These are phyloP conservation scores for Pestalotiopsis sp. DNA, from an alignment of 2,329 filamentous ascomycete species.

Conservation along the genomic window DNA sequence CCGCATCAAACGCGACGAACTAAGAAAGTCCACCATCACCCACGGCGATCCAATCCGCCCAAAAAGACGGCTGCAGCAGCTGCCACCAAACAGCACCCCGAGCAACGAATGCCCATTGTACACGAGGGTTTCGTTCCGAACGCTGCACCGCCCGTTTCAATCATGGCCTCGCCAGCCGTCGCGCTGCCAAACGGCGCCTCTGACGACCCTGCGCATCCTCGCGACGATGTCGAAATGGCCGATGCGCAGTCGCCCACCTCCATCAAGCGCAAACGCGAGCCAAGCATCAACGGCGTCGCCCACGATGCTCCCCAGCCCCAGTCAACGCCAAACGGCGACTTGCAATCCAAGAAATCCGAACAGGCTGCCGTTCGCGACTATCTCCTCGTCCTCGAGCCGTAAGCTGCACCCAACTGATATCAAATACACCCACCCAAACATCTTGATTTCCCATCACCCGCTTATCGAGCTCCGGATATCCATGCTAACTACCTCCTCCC, in stretches of 20 bases:
- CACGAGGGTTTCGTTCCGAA: background rate
- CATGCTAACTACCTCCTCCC: constrained; percentile 6
- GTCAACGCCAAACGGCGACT: constrained; percentile 22
- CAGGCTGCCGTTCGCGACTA: constrained; percentile 27
- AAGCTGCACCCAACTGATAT: constrained; percentile 11
- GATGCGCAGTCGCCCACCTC: background rate
- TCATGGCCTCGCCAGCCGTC: constrained; percentile 34
- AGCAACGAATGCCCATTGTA: background rate
- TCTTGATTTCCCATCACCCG: background rate
- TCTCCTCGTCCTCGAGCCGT: constrained; percentile 32
- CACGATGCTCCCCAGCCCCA: constrained; percentile 19
- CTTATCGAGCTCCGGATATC: background rate
- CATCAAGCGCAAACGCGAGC: constrained; percentile 36
- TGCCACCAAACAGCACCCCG: background rate
- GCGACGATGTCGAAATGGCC: constrained; percentile 21
- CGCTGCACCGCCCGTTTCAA: constrained; percentile 4
- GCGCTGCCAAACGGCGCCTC: constrained; percentile 30
- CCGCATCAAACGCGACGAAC: constrained; percentile 12
- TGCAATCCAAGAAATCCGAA: constrained; percentile 15
- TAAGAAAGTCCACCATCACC: constrained; percentile 5
- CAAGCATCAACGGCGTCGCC: constrained; percentile 23
- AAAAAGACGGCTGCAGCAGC: background rate
- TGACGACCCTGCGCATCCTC: constrained; percentile 20
- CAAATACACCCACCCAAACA: background rate
- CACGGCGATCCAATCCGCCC: background rate